Evolutionary conservation across 768 basidiomycete species (phyloP).

Genomic region (Stropharia rugosoannulata): DNA sequence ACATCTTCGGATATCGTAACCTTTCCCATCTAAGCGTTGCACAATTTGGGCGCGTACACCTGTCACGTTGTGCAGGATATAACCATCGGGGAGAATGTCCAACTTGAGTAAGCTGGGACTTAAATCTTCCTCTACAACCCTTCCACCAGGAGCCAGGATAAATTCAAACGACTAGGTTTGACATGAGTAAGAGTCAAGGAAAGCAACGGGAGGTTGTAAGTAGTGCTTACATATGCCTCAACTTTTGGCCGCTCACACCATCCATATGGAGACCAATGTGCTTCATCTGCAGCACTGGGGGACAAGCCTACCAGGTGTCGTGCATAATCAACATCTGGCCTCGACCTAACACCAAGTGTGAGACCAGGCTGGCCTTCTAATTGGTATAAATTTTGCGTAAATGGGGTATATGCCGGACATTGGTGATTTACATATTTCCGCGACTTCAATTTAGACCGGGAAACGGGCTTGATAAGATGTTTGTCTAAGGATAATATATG

Average conservation of each 20-base stretch:
- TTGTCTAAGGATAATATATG: slow-evolving; percentile 74
- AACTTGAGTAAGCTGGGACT: slow-evolving; percentile 71
- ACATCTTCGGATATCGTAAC: slow-evolving; percentile 87
- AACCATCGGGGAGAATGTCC: slow-evolving; percentile 61
- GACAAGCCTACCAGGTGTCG: slow-evolving; percentile 61
- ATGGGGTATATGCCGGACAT: slow-evolving; percentile 70
- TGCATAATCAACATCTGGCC: slow-evolving; percentile 80
- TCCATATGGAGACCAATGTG: slow-evolving; percentile 65
- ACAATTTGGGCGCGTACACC: slow-evolving; percentile 80
- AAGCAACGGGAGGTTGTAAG: slow-evolving; percentile 5
- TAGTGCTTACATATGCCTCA: slow-evolving; percentile 71
- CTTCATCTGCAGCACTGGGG: slow-evolving; percentile 48
- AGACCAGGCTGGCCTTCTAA: slow-evolving; percentile 44
- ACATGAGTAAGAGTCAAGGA: neutral
- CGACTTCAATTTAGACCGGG: slow-evolving; percentile 56
- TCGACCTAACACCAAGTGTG: slow-evolving; percentile 64
- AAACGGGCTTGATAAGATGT: slow-evolving; percentile 52
- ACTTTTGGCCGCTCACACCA: slow-evolving; percentile 74
- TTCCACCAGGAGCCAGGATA: slow-evolving; percentile 64
- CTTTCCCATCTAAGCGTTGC: slow-evolving; percentile 76
- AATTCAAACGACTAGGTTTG: slow-evolving; percentile 74
- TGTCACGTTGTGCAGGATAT: slow-evolving; percentile 71
- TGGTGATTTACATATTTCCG: slow-evolving; percentile 66
- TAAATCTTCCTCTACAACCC: slow-evolving; percentile 59
- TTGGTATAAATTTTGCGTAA: slow-evolving; percentile 31